Conservation (phyloP, 371 early-diverging fungal species). For the Mucor circinelloides region DNA sequence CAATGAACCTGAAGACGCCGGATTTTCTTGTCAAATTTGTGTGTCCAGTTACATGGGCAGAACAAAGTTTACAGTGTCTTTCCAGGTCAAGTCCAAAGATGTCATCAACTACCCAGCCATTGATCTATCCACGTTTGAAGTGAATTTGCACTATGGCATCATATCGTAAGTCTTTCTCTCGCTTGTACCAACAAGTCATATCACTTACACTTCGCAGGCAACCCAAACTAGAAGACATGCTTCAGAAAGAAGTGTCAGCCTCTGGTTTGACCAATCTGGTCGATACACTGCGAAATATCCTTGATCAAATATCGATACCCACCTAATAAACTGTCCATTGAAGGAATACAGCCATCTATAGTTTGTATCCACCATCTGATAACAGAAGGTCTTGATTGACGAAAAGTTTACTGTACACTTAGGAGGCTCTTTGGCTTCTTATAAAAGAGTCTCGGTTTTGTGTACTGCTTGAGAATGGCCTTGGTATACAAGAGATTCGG, state of each 20-base stretch:
- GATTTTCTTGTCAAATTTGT: slow-evolving; percentile 2
- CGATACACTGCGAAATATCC: slow-evolving; percentile 1
- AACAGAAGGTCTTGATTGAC: no score
- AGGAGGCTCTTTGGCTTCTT: no score
- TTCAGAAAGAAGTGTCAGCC: background rate
- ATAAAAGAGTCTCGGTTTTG: no score
- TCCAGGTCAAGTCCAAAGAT: background rate
- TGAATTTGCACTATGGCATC: background rate
- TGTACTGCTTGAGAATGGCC: no score
- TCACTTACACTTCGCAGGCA: background rate
- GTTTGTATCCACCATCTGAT: no score
- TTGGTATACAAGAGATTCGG: no score
- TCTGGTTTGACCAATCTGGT: background rate
- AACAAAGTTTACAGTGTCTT: slow-evolving; percentile 5
- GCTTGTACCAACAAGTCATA: background rate
- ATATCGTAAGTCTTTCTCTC: background rate
- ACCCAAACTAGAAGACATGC: background rate
- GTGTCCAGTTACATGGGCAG: background rate
- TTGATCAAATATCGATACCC: slow-evolving; percentile 12
- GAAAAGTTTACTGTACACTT: no score
- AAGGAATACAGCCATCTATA: no score
- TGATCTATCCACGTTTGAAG: background rate
- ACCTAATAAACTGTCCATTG: no score
- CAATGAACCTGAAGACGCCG: background rate
- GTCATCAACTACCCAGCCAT: slow-evolving; percentile 1